Percentiles rank a stretch among this genome's conserved stretches.
Evolutionary conservation across 2,329 filamentous ascomycete species (phyloP).

Genomic region (Neofusicoccum cordaticola): DNA sequence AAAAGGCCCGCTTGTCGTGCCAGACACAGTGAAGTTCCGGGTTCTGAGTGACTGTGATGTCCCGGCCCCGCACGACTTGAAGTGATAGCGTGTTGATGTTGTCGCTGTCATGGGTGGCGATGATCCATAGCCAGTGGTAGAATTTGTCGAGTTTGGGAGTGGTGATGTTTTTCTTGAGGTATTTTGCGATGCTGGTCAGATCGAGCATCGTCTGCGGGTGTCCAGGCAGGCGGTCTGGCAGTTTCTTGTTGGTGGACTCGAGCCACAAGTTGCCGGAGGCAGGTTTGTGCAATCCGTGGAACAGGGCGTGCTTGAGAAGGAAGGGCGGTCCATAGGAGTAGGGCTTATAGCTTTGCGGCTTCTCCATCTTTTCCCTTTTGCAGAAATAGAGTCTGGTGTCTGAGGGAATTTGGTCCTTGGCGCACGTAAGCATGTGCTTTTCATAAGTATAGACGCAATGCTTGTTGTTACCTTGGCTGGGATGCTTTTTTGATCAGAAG

Average conservation of each 20-base stretch:
- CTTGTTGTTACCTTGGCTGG: neutral
- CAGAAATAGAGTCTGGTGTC: neutral
- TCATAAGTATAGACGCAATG: neutral
- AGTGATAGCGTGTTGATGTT: conserved; percentile 21
- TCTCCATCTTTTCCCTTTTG: neutral
- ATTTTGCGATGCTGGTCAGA: conserved; percentile 52
- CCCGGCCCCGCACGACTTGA: conserved; percentile 22
- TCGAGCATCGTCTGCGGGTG: neutral
- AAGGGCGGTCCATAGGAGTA: neutral
- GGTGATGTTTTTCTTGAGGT: neutral
- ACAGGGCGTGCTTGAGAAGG: neutral
- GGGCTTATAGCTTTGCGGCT: neutral
- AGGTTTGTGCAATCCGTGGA: neutral
- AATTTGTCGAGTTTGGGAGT: neutral
- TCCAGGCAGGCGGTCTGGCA: conserved; percentile 24
- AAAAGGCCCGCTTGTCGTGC: conserved; percentile 21
- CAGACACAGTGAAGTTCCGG: conserved; percentile 24
- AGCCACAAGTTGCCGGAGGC: neutral
- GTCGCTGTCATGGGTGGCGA: neutral
- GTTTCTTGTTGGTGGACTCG: neutral
- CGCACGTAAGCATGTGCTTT: too few species aligned
- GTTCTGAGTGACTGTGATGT: conserved; percentile 23
- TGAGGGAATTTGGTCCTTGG: neutral
- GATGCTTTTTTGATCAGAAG: neutral
- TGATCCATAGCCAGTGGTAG: conserved; percentile 5